Evolutionary conservation across 1,284 basidiomycete species (phyloP), one percentile per base, ranked within the genome.

Genomic region (Trametes hirsuta): DNA sequence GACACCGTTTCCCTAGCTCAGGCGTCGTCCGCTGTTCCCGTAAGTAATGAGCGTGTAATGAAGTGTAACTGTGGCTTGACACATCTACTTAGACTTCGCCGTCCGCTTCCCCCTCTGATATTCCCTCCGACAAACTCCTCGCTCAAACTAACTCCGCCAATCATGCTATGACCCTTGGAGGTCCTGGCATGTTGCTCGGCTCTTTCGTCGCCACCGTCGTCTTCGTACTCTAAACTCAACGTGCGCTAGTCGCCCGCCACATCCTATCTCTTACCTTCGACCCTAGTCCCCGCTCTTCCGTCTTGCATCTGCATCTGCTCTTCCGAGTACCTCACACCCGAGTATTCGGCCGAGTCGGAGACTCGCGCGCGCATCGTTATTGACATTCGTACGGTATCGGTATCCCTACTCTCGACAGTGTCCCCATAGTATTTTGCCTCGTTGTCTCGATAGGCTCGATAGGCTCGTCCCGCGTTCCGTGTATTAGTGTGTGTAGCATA

Each of bases 361-460:
- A 34, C 34, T 45, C 39, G 47, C 46, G 34, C 42, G 48, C 37
- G 45, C 46, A 22, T 41, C 47, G 34, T 37, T 37, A 39, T 53
- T 52, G 60, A 61, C 56, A 53, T 59, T 62, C 45, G 42, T 62
- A 65, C 47, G 37, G 34, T 62, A 60, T 55, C 18, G 5, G 24
- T 11, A 14, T 48, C 35, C 50, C 48, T 37, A 45, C 51, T 25
- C 24, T 25, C 51, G 48, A 49, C 55, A 50, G 36, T 46, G 47
- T 51, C 11, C 22, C 55, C 41, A 39, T 21, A 22, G 22, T 39
- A 22, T 3, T 25, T 56, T 39, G 34, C 55, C 35, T 46, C 48
- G 42, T 3, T 58, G 49, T 47, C 14, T 58, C 44, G 30, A 50
- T 50, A 50, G 36, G 34, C 30, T 25, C 14, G 14, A 50, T 50